A percentile compares a stretch with the other conserved stretches of the same genome.
Conservation (phyloP, 257 asterid genomes). For the Mentha longifolia region DNA sequence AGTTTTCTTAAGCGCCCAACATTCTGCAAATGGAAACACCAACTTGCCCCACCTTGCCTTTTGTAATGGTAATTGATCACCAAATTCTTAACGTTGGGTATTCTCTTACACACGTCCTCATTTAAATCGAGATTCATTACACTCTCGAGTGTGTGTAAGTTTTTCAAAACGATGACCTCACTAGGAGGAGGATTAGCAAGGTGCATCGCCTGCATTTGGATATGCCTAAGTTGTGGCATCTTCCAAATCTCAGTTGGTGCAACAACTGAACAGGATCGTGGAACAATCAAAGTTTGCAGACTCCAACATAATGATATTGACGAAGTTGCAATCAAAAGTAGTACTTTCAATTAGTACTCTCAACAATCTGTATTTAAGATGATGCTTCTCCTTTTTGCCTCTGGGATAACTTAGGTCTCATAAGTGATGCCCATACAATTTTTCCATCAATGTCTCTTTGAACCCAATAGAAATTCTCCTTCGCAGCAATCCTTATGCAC, state of each 20-base stretch:
- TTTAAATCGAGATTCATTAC: background rate
- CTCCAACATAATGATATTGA: constrained; percentile 23
- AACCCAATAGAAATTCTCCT: background rate
- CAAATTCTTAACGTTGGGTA: background rate
- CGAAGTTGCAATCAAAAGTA: too few species aligned
- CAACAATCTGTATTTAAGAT: background rate
- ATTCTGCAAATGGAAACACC: too few species aligned
- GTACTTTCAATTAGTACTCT: background rate
- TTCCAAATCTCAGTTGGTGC: background rate
- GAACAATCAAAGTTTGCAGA: constrained; percentile 1
- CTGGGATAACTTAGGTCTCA: background rate
- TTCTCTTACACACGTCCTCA: background rate
- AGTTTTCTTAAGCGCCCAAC: background rate
- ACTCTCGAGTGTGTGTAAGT: background rate
- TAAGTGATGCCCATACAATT: too few species aligned
- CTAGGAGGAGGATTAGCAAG: background rate
- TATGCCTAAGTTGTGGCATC: background rate
- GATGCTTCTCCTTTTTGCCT: background rate
- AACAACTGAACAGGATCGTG: too few species aligned
- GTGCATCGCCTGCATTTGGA: too few species aligned
- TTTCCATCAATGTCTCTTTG: background rate
- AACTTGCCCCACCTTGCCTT: too few species aligned
- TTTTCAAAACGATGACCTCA: background rate
- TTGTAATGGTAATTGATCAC: too few species aligned
- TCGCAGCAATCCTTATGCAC: background rate